Evolutionary conservation across 2,329 filamentous ascomycete genomes (phyloP), one percentile per base, ranked within the genome.

Genomic region (Aspergillus sojae): DNA sequence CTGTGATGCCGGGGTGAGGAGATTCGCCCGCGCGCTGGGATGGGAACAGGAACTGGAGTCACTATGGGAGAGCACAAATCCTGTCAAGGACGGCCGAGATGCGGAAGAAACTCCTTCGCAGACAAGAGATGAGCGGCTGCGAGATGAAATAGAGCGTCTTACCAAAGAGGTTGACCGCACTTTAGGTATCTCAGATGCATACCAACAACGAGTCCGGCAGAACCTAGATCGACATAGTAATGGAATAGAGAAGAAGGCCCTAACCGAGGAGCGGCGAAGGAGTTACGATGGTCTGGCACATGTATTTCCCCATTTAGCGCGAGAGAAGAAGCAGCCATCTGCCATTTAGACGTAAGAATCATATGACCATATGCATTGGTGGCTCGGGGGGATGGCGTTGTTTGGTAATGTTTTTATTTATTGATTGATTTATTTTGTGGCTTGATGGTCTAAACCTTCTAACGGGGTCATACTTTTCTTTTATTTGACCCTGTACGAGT

Each of bases 31-130:
- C 67, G 89, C 89, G 32, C 84, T 96, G 50, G 94, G 93, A 0
- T 99, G 95, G 95, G 78, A 86, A 10, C 88, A 92, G 2, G 94
- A 98, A 73, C 82, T 99, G 19, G 92, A 97, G 74, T 77, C 75
- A 3, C 71, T 92, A 58, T 98, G 93, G 93, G 83, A 87, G 26
- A 78, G 80, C 53, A 85, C 90, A 0, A 89, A 91, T 9, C 87
- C 91, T 4, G 81, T 88, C 28, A 80, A 85, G 65, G 83, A 88
- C 70, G 84, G 85, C 5, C 26, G 81, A 80, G 69, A 83, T 68
- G 71, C 70, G 56, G 70, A 74, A 60, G 71, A 74, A 62, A 71
- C 74, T 23, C 74, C 79, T 59, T 67, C 74, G 58, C 81, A 78
- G 71, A 82, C 77, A 10, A 82, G 81, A 52, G 87, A 90, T 66